Base-by-base conservation (phyloP, 2,329 filamentous ascomycete species). In the Moelleriella libera region DNA sequence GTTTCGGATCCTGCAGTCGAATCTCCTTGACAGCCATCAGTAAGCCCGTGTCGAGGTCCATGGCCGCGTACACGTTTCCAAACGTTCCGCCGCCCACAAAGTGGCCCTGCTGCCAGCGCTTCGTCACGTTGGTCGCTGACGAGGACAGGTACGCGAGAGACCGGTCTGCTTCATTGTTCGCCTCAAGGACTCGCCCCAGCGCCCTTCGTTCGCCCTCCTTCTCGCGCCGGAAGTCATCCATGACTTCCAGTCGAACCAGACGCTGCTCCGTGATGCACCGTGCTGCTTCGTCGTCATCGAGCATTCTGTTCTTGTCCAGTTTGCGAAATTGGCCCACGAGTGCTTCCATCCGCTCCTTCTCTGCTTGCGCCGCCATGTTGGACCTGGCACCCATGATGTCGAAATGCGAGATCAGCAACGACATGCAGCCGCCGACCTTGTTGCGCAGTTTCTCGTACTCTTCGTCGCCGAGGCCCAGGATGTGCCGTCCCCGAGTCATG, bases 21-120 rank as follows among this genome's bases (percentile, higher is more conserved):
- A 98, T 98, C 66, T 98, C 92, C 67, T 98, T 98, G 55, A 98
- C 92, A 3, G 92, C 92, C 90, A 98, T 97, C 51, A 97, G 68
- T 60, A 94, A 88, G 49, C 90, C 90, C 30, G 88, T 90, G 67
- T 98, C 94, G 46, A 98, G 72, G 60, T 98, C 96, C 77, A 97
- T 94, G 34, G 89, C 92, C 34, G 88, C 88, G 59, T 98, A 98
- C 9, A 98, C 92, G 47, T 89, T 95, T 52, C 92, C 92, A 65
- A 98, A 98, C 0, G 90, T 96, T 54, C 92, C 92, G 46, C 92
- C 90, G 45, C 92, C 92, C 42, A 98, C 88, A 60, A 94, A 98
- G 57, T 94, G 88, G n/a, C 92, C 92, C 70, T 96, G 92, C 63
- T 97, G 92, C 92, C 92, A 98, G 53, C 92, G 83, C 68, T 97